A percentile compares a stretch with the other conserved stretches of the same genome.
These are phyloP conservation scores for Larix sibirica DNA, from an alignment of 83 land plant genomes.

Conservation along the genomic window DNA sequence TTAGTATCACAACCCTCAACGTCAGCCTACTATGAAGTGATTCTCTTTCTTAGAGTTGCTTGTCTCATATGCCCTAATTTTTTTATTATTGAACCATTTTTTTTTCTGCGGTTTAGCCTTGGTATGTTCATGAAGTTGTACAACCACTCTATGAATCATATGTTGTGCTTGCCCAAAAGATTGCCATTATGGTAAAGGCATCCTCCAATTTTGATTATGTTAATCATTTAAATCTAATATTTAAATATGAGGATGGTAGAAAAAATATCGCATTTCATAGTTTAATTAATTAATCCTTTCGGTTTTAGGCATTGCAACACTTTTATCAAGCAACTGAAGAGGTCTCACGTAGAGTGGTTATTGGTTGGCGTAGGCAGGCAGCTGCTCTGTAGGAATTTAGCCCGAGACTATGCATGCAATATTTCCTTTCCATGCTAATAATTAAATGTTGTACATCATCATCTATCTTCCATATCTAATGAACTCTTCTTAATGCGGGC, in stretches of 20 bases:
- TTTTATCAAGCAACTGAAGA: conserved; percentile 78
- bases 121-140: conserved; percentile 71
- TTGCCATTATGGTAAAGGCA: conserved; percentile 42
- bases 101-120: conserved; percentile 36
- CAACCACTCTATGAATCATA: conserved; percentile 77
- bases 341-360: conserved; percentile 40
- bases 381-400: conserved; percentile 69
- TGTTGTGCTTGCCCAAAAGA: conserved; percentile 54
- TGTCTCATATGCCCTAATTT: neutral
- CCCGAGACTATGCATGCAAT: conserved; percentile 74
- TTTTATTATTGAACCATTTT: neutral
- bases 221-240: no score
- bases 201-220: no score
- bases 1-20: no score
- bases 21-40: neutral
- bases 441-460: neutral
- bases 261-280: neutral
- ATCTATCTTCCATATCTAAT: neutral
- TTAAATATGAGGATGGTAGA: no score
- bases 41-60: neutral
- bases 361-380: conserved; percentile 66
- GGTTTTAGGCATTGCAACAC: conserved; percentile 66
- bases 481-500: conserved; percentile 29
- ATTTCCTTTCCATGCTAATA: neutral
- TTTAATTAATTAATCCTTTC: neutral